Conservation (phyloP, 805 yeast genomes). For the Komagataella pseudopastoris region DNA sequence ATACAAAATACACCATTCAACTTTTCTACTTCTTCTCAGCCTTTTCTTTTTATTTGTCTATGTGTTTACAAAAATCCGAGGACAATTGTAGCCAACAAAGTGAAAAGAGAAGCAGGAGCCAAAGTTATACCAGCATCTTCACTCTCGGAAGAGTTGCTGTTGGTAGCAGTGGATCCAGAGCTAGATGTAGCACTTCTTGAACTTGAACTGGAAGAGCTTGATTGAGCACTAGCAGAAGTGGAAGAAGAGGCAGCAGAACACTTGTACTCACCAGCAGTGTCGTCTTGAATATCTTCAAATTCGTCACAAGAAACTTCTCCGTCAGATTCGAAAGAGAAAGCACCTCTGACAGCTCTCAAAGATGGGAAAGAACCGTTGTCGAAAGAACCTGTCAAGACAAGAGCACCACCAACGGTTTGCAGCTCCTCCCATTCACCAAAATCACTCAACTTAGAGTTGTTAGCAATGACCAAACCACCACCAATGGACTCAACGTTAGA, state of each 20-base stretch:
- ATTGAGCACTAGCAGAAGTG: constrained; percentile 23
- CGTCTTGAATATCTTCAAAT: constrained; percentile 79
- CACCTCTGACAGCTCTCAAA: constrained; percentile 79
- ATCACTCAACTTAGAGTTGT: constrained; percentile 60
- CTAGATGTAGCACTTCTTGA: constrained; percentile 19
- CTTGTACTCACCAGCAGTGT: constrained; percentile 36
- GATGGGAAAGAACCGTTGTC: constrained; percentile 63
- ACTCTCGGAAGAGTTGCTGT: constrained; percentile 9
- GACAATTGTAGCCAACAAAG: constrained; percentile 34
- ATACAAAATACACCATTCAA: background rate
- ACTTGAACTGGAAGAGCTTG: constrained; percentile 14
- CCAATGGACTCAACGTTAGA: constrained; percentile 59
- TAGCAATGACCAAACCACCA: constrained; percentile 87
- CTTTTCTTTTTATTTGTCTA: background rate
- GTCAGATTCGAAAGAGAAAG: constrained; percentile 65
- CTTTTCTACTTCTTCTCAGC: background rate
- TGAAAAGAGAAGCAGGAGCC: constrained; percentile 25
- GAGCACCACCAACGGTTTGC: constrained; percentile 77
- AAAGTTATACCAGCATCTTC: constrained; percentile 7
- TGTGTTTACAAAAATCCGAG: constrained; percentile 33
- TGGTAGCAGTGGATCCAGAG: constrained; percentile 16
- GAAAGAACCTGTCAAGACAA: constrained; percentile 68
- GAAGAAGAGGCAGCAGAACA: constrained; percentile 53
- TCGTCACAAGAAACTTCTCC: constrained; percentile 74
- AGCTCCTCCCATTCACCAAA: constrained; percentile 67